phyloP scores from a whole-genome alignment of 306 rosid genomes.

The Trifolium repens region DNA sequence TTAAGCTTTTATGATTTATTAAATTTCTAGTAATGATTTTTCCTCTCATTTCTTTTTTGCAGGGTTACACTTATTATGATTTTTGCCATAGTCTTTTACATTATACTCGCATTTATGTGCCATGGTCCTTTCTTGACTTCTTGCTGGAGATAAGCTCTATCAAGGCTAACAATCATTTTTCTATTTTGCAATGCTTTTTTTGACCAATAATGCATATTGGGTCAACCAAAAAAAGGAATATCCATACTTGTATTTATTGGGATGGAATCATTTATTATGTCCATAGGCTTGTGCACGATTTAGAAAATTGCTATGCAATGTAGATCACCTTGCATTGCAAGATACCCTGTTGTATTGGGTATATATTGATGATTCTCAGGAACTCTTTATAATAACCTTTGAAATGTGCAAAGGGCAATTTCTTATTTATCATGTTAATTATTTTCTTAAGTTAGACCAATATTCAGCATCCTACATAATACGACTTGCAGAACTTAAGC shows the following conservation, averaged over 20 bases:
- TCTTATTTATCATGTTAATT: neutral
- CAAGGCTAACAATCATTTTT: neutral
- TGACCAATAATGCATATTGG: slow-evolving; percentile 25
- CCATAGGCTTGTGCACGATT: slow-evolving; percentile 25
- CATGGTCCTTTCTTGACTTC: slow-evolving; percentile 64
- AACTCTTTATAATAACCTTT: neutral
- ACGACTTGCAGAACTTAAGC: neutral
- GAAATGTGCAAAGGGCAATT: neutral
- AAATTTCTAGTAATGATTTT: neutral
- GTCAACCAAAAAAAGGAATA: slow-evolving; percentile 8
- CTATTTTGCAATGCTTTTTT: slow-evolving; percentile 30
- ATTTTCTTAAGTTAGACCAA: neutral
- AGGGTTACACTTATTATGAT: slow-evolving; percentile 69
- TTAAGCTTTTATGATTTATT: neutral
- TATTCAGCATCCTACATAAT: neutral
- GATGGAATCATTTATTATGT: slow-evolving; percentile 23
- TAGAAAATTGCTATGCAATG: slow-evolving; percentile 2
- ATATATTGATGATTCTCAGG: neutral
- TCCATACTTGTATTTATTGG: slow-evolving; percentile 5
- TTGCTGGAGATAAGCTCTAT: slow-evolving; percentile 49
- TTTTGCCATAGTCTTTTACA: slow-evolving; percentile 55
- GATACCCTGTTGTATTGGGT: slow-evolving; percentile 2
- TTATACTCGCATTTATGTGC: slow-evolving; percentile 74
- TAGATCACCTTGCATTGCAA: neutral
- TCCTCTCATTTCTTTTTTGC: slow-evolving; percentile 39